Evolutionary conservation across 768 basidiomycete species (phyloP).

Genomic region (Leucogyrophana mollusca): DNA sequence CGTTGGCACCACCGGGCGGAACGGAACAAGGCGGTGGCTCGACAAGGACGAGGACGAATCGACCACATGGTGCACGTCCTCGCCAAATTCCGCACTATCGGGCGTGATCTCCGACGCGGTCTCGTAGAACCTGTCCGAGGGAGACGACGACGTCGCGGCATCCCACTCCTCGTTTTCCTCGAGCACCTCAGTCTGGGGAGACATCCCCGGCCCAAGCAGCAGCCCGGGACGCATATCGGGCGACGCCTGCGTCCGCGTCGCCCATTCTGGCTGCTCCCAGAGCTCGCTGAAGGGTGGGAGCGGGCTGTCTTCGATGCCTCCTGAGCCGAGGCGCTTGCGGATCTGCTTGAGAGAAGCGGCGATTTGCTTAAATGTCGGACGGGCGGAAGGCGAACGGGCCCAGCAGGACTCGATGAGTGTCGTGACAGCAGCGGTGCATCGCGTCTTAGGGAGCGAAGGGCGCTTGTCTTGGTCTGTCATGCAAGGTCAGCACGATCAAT

Average conservation of each 20-base stretch:
- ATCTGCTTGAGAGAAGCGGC: constrained; percentile 45
- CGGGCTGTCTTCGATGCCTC: constrained; percentile 23
- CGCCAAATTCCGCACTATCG: constrained; percentile 7
- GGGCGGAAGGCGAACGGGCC: constrained; percentile 47
- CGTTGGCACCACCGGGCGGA: background rate
- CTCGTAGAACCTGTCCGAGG: constrained; percentile 23
- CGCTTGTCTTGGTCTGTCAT: constrained; percentile 48
- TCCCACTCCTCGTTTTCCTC: too few species aligned
- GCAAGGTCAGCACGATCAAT: constrained; percentile 12
- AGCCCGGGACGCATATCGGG: constrained; percentile 40
- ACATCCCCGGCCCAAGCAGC: constrained; percentile 18
- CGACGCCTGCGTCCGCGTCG: constrained; percentile 15
- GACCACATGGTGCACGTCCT: background rate
- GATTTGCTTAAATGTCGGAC: constrained; percentile 53
- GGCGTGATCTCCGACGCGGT: constrained; percentile 25
- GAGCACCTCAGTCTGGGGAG: background rate
- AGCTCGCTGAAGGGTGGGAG: constrained; percentile 28
- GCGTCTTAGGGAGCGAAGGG: constrained; percentile 44
- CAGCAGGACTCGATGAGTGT: constrained; percentile 56
- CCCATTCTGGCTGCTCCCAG: constrained; percentile 12
- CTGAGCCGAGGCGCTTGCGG: constrained; percentile 34
- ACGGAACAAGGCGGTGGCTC: background rate
- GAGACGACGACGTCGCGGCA: constrained; percentile 14
- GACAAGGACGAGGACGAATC: background rate
- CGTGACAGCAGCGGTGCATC: constrained; percentile 31